phyloP scores from a whole-genome alignment of 2,329 filamentous ascomycete species.

The Colletotrichum lindemuthianum region DNA sequence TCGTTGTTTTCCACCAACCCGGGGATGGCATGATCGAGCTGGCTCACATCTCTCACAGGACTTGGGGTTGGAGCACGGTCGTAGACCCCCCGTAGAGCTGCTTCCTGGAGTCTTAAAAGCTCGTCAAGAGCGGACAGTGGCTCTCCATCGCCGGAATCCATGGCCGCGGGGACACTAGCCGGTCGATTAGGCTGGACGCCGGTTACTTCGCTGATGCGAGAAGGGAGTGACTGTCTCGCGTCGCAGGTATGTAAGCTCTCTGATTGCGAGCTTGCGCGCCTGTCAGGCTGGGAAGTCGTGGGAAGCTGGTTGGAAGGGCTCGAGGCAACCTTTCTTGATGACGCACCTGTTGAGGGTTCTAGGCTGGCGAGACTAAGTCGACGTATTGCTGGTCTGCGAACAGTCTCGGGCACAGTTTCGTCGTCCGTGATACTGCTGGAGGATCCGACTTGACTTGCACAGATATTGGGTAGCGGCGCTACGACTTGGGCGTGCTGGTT shows the following conservation, averaged over 20 bases:
- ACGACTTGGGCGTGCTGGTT: constrained; percentile 36
- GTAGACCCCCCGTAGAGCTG: constrained; percentile 13
- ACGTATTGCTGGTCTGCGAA: constrained; percentile 18
- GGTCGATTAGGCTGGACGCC: neutral
- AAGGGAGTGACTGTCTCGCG: constrained; percentile 15
- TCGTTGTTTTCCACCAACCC: neutral
- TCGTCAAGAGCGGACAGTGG: constrained; percentile 33
- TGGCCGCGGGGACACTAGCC: constrained; percentile 2
- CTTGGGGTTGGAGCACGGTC: constrained; percentile 6
- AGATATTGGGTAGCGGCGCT: constrained; percentile 15
- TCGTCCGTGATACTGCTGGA: constrained; percentile 16
- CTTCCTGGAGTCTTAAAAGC: constrained; percentile 27
- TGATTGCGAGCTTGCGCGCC: constrained; percentile 7
- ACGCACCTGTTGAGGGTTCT: neutral
- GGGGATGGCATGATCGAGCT: constrained; percentile 2
- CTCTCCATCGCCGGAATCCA: constrained; percentile 17
- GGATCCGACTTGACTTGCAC: constrained; percentile 14
- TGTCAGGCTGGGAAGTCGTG: neutral
- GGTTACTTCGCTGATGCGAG: neutral
- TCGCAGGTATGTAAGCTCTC: constrained; percentile 20
- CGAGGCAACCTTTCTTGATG: neutral
- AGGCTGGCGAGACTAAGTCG: neutral
- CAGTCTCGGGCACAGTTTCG: constrained; percentile 34
- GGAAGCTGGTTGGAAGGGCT: neutral
- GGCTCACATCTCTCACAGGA: neutral